These are phyloP conservation scores for Porpolomopsis calyptriformis DNA, from an alignment of 768 basidiomycete species.

Conservation along the genomic window DNA sequence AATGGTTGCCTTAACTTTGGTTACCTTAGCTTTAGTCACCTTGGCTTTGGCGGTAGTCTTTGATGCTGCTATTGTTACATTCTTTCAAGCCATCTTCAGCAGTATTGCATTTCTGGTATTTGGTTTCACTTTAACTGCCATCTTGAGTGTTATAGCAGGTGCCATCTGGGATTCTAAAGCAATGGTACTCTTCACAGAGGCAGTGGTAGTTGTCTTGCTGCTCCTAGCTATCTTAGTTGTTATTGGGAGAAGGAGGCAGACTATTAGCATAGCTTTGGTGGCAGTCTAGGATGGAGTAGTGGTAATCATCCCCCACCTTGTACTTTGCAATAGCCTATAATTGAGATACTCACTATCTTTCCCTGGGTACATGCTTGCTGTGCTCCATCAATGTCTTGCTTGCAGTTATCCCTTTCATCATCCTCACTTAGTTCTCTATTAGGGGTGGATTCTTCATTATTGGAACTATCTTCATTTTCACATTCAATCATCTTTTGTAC, in stretches of 20 bases:
- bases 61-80: too few relatives aligned
- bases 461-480: not conserved
- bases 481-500: not conserved
- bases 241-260: not conserved
- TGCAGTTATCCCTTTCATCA: not conserved
- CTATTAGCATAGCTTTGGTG: not conserved
- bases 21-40: too few relatives aligned
- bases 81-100: too few relatives aligned
- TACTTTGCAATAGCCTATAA: not conserved
- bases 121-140: too few relatives aligned
- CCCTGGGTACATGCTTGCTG: not conserved
- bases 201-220: not conserved
- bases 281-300: not conserved
- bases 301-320: not conserved
- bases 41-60: too few relatives aligned
- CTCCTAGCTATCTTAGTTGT: not conserved
- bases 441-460: too few relatives aligned
- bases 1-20: too few relatives aligned
- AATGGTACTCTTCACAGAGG: not conserved
- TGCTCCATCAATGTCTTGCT: not conserved
- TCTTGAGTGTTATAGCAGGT: too few relatives aligned
- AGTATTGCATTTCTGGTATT: too few relatives aligned
- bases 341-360: not conserved
- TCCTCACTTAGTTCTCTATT: not conserved
- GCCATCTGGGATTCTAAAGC: not conserved